phyloP scores from a whole-genome alignment of 768 basidiomycete genomes.

The Termitomyces sp. region DNA sequence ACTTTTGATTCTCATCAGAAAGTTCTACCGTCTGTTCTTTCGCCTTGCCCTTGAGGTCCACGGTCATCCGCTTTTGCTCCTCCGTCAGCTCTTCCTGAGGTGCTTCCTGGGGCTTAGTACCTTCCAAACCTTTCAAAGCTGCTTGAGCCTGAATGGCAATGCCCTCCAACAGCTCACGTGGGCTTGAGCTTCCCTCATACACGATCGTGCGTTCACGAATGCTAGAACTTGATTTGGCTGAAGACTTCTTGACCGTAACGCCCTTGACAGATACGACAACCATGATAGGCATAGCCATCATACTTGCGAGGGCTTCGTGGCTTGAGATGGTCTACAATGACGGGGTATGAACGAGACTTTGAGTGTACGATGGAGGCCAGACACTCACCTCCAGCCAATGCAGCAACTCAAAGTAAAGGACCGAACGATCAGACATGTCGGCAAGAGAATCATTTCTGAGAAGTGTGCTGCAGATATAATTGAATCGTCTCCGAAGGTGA shows the following conservation, averaged over 20 bases:
- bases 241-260: slow-evolving; percentile 52
- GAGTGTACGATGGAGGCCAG: not conserved
- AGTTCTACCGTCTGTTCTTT: slow-evolving; percentile 47
- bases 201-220: slow-evolving; percentile 79
- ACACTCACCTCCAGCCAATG: slow-evolving; percentile 83
- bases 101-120: slow-evolving; percentile 47
- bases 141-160: slow-evolving; percentile 92
- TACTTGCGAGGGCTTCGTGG: slow-evolving; percentile 89
- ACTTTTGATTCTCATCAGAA: slow-evolving; percentile 74
- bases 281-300: slow-evolving; percentile 98
- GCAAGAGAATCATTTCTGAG: slow-evolving; percentile 89
- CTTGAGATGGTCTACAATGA: slow-evolving; percentile 76
- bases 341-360: slow-evolving; percentile 4
- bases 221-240: slow-evolving; percentile 39
- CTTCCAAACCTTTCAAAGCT: slow-evolving; percentile 83
- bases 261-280: slow-evolving; percentile 67
- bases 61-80: slow-evolving; percentile 85
- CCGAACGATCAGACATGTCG: slow-evolving; percentile 87
- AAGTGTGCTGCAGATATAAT: slow-evolving; percentile 80
- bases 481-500: slow-evolving; percentile 89
- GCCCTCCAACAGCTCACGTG: slow-evolving; percentile 87
- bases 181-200: slow-evolving; percentile 90
- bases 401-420: slow-evolving; percentile 85
- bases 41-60: slow-evolving; percentile 60
- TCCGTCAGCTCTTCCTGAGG: slow-evolving; percentile 73